These are phyloP conservation scores for Pythium coloratum DNA, from an alignment of 352 stramenopile species.

Conservation along the genomic window DNA sequence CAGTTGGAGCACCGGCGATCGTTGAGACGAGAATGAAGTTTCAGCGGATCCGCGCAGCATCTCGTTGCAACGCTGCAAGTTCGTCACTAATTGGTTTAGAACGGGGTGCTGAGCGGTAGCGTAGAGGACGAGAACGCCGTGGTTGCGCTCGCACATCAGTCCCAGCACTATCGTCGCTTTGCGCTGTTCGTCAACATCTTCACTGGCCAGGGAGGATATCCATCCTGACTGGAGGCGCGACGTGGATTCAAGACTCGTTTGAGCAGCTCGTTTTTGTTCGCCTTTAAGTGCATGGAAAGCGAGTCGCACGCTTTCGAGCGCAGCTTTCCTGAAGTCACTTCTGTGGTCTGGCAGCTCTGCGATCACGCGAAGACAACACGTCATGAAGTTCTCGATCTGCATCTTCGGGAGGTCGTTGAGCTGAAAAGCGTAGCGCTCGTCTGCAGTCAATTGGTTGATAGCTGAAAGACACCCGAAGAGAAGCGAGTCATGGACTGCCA, in stretches of 20 bases:
- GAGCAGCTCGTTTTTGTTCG: background rate
- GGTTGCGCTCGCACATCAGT: background rate
- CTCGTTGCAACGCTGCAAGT: background rate
- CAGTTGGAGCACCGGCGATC: background rate
- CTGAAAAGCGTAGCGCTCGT: background rate
- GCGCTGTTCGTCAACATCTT: background rate
- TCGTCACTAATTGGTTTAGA: background rate
- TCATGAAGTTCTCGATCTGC: background rate
- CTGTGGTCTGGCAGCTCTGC: background rate
- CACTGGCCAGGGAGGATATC: background rate
- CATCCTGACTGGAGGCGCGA: background rate
- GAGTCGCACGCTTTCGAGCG: background rate
- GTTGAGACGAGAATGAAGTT: background rate
- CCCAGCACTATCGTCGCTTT: background rate
- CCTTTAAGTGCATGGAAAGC: background rate
- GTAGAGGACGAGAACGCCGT: background rate
- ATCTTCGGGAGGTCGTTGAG: background rate
- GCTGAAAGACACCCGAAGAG: background rate
- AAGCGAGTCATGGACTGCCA: background rate
- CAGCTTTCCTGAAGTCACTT: background rate
- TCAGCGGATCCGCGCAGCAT: background rate
- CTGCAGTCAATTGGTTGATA: background rate
- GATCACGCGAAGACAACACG: background rate
- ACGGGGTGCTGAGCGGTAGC: background rate
- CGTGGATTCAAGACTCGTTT: background rate